Evolutionary conservation across 2,329 filamentous ascomycete genomes (phyloP), one percentile per base, ranked within the genome.

Genomic region (Hypoxylon sp.): DNA sequence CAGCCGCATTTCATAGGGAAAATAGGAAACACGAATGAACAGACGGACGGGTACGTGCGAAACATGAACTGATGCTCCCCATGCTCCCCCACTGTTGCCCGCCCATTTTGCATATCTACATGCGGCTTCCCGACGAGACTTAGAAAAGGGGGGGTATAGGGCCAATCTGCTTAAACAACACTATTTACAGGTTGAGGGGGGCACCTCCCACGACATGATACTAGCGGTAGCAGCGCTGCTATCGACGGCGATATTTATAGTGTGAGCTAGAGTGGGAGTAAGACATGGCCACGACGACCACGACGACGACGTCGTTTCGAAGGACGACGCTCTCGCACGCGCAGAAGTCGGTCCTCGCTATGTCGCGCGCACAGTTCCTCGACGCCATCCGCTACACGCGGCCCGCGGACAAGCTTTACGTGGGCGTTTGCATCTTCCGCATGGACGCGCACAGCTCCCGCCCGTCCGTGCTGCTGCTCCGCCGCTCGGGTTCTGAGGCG

Each of bases 331-430:
- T 77, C 5, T 70, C 72, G 30, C 70, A 70, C 25, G 63, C 63
- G 36, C 72, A 78, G 53, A 77, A 76, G 60, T 63, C 65, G 43
- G 69, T 75, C 10, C 67, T 77, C 9, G 74, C 76, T 58, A 78
- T 78, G 76, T 77, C 75, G 21, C 72, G 74, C n/a, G 68, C 69
- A 21, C 69, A 75, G 61, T 78, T 71, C 60, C 64, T 76, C n/a
- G 62, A 50, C 49, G 66, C 61, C 17, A 70, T 67, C 53, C 53
- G 46, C 25, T 38, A 60, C 46, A 17, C 41, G 34, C 49, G 65
- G 46, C 53, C 66, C 38, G 60, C 60, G 3, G 68, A 73, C 43
- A 71, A 63, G 57, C 67, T 78, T 0, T 70, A 65, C 19, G 72
- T 76, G 0, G 74, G 75, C 43, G 72, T 73, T 10, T 76, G 74